Percentiles rank a stretch among this genome's conserved stretches.
Conservation (phyloP, 2,329 filamentous ascomycete genomes). For the Sporothrix globosa region DNA sequence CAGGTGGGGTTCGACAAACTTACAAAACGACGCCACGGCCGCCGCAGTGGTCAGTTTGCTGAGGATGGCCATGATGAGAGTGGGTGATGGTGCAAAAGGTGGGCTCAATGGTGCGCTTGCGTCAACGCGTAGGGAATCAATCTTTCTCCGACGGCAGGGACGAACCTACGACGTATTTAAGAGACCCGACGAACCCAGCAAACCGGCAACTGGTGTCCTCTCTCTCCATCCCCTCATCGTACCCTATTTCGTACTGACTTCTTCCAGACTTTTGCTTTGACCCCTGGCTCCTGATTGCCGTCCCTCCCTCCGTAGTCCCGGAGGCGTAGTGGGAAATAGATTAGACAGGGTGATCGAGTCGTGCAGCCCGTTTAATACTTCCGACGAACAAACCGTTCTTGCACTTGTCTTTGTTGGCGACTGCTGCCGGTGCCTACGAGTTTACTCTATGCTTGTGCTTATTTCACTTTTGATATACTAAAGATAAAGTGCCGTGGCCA, state of each 20-base stretch:
- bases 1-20: not conserved
- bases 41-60: conserved; percentile 15
- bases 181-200: no score
- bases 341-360: not conserved
- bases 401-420: no score
- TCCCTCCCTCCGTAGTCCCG: not conserved
- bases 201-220: no score
- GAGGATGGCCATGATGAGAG: conserved; percentile 16
- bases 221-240: not conserved
- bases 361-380: not conserved
- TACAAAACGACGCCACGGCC: conserved; percentile 23
- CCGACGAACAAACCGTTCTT: not conserved
- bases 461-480: no score
- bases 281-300: conserved; percentile 15
- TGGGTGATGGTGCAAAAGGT: not conserved
- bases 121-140: not conserved
- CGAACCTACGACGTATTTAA: no score
- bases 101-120: not conserved
- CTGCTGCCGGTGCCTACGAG: no score
- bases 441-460: no score
- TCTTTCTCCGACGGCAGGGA: no score
- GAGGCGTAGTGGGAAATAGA: not conserved
- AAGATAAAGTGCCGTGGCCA: no score
- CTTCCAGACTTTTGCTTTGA: not conserved
- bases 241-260: not conserved